Evolutionary conservation across 1,139 yeast genomes (phyloP).

Genomic region (Yamadazyma sp.): DNA sequence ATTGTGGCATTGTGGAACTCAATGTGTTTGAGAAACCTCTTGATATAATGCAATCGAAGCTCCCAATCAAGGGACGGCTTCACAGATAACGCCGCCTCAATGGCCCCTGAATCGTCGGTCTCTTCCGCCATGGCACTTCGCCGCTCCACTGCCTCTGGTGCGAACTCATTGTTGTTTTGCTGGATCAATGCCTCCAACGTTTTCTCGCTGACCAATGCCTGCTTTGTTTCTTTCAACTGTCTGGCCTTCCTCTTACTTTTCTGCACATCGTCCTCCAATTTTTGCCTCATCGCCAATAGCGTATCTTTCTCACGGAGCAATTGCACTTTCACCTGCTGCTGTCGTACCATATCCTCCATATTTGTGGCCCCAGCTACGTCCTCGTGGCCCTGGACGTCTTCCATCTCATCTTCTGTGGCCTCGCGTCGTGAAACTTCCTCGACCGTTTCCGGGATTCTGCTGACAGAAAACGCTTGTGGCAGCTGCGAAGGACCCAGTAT

Average conservation of each 20-base stretch:
- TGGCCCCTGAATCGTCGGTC: conserved; percentile 22
- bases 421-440: conserved; percentile 1
- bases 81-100: conserved; percentile 28
- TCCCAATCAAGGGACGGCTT: conserved; percentile 40
- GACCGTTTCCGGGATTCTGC: background rate
- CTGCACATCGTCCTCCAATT: conserved; percentile 21
- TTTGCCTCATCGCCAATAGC: conserved; percentile 22
- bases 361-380: too few relatives aligned
- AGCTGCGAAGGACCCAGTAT: background rate
- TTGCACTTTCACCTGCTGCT: conserved; percentile 22
- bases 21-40: conserved; percentile 19
- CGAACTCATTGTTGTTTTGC: conserved; percentile 21
- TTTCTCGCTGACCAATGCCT: conserved; percentile 15
- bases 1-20: conserved; percentile 8
- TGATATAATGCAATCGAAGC: conserved; percentile 26
- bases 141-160: conserved; percentile 5
- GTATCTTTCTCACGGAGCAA: conserved; percentile 21
- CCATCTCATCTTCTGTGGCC: background rate
- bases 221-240: conserved; percentile 18
- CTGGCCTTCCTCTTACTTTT: conserved; percentile 20
- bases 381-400: conserved; percentile 7
- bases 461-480: too few relatives aligned
- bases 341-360: conserved; percentile 8
- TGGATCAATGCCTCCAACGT: conserved; percentile 24
- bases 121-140: conserved; percentile 10